Evolutionary conservation across 2,329 filamentous ascomycete genomes (phyloP).

Genomic region (Diaporthe australafricana): DNA sequence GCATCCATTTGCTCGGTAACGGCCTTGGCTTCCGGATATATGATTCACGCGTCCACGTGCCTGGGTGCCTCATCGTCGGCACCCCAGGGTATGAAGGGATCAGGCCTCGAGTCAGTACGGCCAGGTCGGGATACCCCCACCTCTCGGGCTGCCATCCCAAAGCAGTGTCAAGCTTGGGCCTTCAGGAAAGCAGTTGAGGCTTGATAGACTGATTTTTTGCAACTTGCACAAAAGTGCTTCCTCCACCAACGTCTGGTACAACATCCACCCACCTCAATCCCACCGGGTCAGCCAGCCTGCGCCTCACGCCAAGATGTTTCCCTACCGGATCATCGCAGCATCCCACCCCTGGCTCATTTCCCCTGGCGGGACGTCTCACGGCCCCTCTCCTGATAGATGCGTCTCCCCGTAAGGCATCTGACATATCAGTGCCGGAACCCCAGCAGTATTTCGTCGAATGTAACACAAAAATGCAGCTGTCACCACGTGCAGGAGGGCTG

Average conservation of each 20-base stretch:
- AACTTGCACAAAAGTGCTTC: background rate
- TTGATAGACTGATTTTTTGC: slow-evolving; percentile 12
- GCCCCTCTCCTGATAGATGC: slow-evolving; percentile 9
- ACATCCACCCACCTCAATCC: background rate
- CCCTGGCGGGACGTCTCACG: slow-evolving; percentile 10
- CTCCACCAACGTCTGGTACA: slow-evolving; percentile 10
- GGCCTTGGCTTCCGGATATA: slow-evolving; percentile 3
- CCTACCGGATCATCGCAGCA: slow-evolving; percentile 14
- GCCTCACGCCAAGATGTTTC: slow-evolving; percentile 23
- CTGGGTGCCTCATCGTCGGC: background rate
- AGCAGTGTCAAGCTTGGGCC: background rate
- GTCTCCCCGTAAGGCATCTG: slow-evolving; percentile 21
- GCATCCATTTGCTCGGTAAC: background rate
- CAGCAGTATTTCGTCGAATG: background rate
- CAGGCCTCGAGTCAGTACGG: slow-evolving; percentile 9
- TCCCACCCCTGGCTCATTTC: slow-evolving; percentile 25
- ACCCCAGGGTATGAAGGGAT: slow-evolving; percentile 7
- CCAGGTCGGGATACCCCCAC: slow-evolving; percentile 6
- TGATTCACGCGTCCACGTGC: slow-evolving; percentile 17
- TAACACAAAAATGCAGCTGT: background rate
- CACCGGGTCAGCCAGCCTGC: slow-evolving; percentile 4
- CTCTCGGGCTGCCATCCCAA: background rate
- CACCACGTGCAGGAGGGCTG: background rate
- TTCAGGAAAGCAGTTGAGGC: background rate
- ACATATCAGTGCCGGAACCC: background rate